Evolutionary conservation across 2,329 filamentous ascomycete genomes (phyloP).

Genomic region (Fusarium paranaense): DNA sequence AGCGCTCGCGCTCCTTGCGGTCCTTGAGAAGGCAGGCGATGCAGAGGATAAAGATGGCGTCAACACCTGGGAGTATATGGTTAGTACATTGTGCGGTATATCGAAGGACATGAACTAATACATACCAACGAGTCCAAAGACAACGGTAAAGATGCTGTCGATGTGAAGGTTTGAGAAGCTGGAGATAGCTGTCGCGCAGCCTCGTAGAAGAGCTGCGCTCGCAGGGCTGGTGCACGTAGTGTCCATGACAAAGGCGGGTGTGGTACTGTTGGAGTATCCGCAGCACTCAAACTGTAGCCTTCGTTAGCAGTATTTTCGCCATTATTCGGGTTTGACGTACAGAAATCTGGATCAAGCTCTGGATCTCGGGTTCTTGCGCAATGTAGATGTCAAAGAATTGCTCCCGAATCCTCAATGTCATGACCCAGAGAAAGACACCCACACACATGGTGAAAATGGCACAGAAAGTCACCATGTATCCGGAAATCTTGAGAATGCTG

Average conservation of each 20-base stretch:
- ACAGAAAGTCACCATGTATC: conserved; percentile 72
- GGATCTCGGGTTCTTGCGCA: conserved; percentile 65
- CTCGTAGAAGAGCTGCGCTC: conserved; percentile 75
- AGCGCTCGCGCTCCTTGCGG: conserved; percentile 82
- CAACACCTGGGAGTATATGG: conserved; percentile 58
- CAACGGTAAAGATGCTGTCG: conserved; percentile 81
- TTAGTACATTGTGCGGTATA: conserved; percentile 3
- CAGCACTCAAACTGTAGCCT: conserved; percentile 78
- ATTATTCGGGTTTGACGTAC: conserved; percentile 56
- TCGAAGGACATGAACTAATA: conserved; percentile 13
- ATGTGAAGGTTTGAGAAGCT: conserved; percentile 77
- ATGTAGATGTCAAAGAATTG: conserved; percentile 73
- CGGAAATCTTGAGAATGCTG: conserved; percentile 77
- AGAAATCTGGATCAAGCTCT: conserved; percentile 77
- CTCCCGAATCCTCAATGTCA: conserved; percentile 75
- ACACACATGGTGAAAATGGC: conserved; percentile 73
- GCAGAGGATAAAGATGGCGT: conserved; percentile 75
- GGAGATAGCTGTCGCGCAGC: conserved; percentile 76
- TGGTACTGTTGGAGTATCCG: conserved; percentile 79
- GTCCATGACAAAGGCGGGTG: conserved; percentile 78
- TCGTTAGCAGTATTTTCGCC: background rate
- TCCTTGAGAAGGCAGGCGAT: conserved; percentile 84
- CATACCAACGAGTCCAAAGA: conserved; percentile 81
- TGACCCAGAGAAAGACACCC: conserved; percentile 77
- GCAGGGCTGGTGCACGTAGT: conserved; percentile 75